Base-by-base conservation (phyloP, 768 basidiomycete genomes). In the Candolleomyces eurysporus region DNA sequence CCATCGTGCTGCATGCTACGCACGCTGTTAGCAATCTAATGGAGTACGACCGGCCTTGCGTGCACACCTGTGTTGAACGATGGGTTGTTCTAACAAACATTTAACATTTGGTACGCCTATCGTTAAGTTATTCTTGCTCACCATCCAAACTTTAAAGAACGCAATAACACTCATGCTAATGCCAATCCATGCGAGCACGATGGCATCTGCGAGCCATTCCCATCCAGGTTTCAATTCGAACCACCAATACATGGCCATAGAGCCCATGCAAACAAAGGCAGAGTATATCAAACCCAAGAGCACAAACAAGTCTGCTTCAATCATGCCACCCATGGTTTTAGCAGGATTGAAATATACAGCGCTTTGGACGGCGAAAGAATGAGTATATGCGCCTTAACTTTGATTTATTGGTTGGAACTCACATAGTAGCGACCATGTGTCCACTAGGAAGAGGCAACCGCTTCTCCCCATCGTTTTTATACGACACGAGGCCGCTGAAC, bases 341-440 rank as follows among this genome's bases (percentile, higher is more conserved):
- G 95, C 95, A 4, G 96, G 96, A 66, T 96, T 94, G 72, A 87
- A 98, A 73, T 98, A 95, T 0, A 92, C 90, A 5, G 85, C 85
- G 61, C 91, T 89, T 65, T 51, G 59, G 36, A 36, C 36, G 6
- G 8, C 36, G 11, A 32, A 56, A 40, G 22, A n/a, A 45, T 63
- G 21, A 50, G 22, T 19, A 46, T 17, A 50, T 43, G 31, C 55
- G 58, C 53, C 61, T 6, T 39, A 48, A 39, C 10, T 26, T 36
- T 26, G 21, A 48, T 36, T 5, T 1, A 19, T 31, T 21, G 5
- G 57, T 53, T 22, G 16, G 31, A 45, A 76, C 90, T 69, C 72
- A 95, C 94, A 97, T 84, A 2, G 95, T 95, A 9, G 95, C 93
- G 9, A 96, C 89, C 88, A 96, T 88, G 75, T 97, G 95, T 1